These are phyloP conservation scores for Periconia digitata DNA, from an alignment of 2,329 filamentous ascomycete species.

Conservation along the genomic window DNA sequence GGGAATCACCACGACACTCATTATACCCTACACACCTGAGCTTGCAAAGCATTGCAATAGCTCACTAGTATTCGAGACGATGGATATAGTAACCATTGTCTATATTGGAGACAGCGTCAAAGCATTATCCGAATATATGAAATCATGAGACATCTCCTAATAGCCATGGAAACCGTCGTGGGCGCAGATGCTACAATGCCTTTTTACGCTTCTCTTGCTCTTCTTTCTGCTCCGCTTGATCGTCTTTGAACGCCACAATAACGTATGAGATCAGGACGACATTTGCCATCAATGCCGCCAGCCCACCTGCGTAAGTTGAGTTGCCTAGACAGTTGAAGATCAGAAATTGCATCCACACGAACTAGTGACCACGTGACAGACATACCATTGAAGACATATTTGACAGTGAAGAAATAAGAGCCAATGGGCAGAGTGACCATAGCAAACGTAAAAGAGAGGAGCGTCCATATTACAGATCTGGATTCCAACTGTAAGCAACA, in stretches of 20 bases:
- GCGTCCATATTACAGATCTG: conserved; percentile 84
- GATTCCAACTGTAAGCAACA: background rate
- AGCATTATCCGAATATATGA: background rate
- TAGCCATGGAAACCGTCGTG: background rate
- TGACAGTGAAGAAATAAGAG: conserved; percentile 81
- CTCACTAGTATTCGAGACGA: conserved; percentile 3
- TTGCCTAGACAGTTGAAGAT: conserved; percentile 67
- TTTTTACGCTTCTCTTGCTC: conserved; percentile 51
- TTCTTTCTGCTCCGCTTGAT: conserved; percentile 57
- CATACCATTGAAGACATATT: conserved; percentile 75
- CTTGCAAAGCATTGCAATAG: background rate
- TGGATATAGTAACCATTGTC: conserved; percentile 32
- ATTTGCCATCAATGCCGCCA: conserved; percentile 88
- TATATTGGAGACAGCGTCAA: conserved; percentile 6
- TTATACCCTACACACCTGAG: conserved; percentile 8
- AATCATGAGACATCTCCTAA: background rate
- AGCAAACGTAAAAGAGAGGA: conserved; percentile 84
- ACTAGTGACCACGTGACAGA: conserved; percentile 4
- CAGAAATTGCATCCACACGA: background rate
- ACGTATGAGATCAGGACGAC: conserved; percentile 89
- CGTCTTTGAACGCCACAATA: conserved; percentile 87
- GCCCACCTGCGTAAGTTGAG: conserved; percentile 79
- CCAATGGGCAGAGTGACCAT: conserved; percentile 88
- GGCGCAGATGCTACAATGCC: conserved; percentile 1
- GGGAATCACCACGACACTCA: conserved; percentile 7